These are phyloP conservation scores for Triticum dicoccoides DNA, from an alignment of 176 grass and related monocot genomes.

Conservation along the genomic window DNA sequence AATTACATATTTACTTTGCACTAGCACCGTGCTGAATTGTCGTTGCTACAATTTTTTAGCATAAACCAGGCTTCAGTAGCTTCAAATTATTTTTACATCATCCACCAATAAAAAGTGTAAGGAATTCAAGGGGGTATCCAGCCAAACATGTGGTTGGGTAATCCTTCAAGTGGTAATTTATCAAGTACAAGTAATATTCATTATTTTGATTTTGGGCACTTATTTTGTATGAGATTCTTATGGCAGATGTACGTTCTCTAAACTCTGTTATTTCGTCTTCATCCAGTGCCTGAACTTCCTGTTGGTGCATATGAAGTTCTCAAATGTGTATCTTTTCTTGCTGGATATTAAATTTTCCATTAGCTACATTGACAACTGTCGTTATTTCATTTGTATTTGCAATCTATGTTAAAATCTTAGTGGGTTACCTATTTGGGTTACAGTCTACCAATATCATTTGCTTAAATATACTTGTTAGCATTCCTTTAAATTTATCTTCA, in stretches of 20 bases:
- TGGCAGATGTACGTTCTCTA: too few relatives aligned
- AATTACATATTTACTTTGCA: constrained; percentile 5
- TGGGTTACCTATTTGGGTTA: constrained; percentile 1
- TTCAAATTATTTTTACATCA: too few relatives aligned
- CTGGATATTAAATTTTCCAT: not conserved
- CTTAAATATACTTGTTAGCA: constrained; percentile 12
- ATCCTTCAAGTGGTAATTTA: too few relatives aligned
- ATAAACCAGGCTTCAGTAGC: not conserved
- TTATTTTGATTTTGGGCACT: too few relatives aligned
- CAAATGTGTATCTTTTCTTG: not conserved
- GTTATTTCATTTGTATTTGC: not conserved
- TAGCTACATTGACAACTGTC: not conserved
- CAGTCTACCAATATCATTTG: not conserved
- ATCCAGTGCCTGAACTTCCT: too few relatives aligned
- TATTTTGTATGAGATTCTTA: too few relatives aligned
- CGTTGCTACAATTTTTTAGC: not conserved
- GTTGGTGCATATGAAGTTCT: too few relatives aligned
- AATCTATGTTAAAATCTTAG: not conserved
- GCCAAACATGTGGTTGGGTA: too few relatives aligned
- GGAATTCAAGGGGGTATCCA: too few relatives aligned
- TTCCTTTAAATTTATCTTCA: constrained; percentile 29
- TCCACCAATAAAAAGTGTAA: too few relatives aligned
- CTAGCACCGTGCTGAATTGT: not conserved
- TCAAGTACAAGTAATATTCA: too few relatives aligned
- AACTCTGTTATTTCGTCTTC: too few relatives aligned